Evolutionary conservation across 1,139 yeast species (phyloP).

Genomic region (Candida sp.): DNA sequence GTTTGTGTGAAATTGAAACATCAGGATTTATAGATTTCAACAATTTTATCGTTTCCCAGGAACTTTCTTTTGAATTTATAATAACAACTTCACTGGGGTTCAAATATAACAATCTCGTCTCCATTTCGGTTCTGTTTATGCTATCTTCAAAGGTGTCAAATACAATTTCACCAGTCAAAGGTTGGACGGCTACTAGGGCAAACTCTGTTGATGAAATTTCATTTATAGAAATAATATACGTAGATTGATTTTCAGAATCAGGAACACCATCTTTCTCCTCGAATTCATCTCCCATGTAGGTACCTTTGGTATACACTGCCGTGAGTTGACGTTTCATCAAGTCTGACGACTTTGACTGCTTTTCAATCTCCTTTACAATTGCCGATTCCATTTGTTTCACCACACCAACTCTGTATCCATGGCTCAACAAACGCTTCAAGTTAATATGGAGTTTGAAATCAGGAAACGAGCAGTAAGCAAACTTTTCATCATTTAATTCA

Average conservation of each 20-base stretch:
- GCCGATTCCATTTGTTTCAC: constrained; percentile 86
- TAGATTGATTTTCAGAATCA: constrained; percentile 18
- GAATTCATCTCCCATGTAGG: constrained; percentile 67
- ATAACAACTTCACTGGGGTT: constrained; percentile 72
- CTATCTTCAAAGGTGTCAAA: constrained; percentile 66
- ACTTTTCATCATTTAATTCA: constrained; percentile 50
- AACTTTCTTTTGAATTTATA: constrained; percentile 20
- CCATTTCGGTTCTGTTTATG: constrained; percentile 54
- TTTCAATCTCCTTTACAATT: constrained; percentile 53
- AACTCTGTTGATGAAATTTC: constrained; percentile 14
- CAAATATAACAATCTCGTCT: constrained; percentile 69
- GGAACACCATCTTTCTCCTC: constrained; percentile 14
- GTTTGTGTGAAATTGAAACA: constrained; percentile 10
- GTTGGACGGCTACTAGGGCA: constrained; percentile 66
- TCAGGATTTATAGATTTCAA: constrained; percentile 14
- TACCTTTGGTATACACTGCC: constrained; percentile 77
- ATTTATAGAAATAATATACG: constrained; percentile 29
- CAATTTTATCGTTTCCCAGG: constrained; percentile 23
- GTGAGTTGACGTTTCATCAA: constrained; percentile 70
- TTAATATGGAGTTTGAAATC: constrained; percentile 71
- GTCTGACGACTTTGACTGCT: constrained; percentile 36
- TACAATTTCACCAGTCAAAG: constrained; percentile 74
- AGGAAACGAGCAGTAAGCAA: constrained; percentile 87
- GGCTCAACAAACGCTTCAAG: constrained; percentile 59
- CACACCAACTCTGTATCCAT: constrained; percentile 77